Base-by-base conservation (phyloP, 345 rosid genomes). In the Erucastrum elatum region DNA sequence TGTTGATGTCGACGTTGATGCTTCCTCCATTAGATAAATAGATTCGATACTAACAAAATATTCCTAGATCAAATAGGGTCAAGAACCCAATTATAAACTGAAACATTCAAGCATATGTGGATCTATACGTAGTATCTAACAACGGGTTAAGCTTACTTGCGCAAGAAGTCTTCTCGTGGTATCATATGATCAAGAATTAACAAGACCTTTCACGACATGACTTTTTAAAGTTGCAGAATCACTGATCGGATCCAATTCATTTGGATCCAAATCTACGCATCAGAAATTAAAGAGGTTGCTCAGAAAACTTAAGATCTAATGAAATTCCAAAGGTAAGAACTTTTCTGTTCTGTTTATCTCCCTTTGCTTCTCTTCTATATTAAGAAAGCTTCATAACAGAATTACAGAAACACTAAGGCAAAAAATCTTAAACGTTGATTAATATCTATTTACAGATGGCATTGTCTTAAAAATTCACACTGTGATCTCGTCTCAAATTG, bases 1-100 rank as follows among this genome's bases (percentile, higher is more conserved):
- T 10, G 65, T 33, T 53, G 75, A 61, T 51, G 74, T 68, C 10
- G 73, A 79, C 21, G 76, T 71, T 31, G 82, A 78, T 44, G 77
- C 86, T 76, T 81, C 78, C 17, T 78, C 84, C 72, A 80, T 69
- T 70, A 29, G 11, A 80, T 67, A 59, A 37, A 62, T 46, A 31
- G 17, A 79, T 68, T 68, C 65, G 51, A 62, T 33, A 73, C 78
- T 55, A 79, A 74, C 49, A 73, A 26, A 74, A 6, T 5, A 51
- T 41, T 46, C 69, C 77, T 78, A 66, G 1, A 66, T 59, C 16
- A 66, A 64, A 70, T 16, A 3, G 11, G 44, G 56, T 65, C 13
- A 58, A 66, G 30, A 30, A 71, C 39, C 63, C 49, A n/a, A 69
- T 21, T 44, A 10, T 26, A 59, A 59, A 25, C 12, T 25, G 31